Conservation (phyloP, 164 flowering plant genomes). For the Nymphaea thermarum region DNA sequence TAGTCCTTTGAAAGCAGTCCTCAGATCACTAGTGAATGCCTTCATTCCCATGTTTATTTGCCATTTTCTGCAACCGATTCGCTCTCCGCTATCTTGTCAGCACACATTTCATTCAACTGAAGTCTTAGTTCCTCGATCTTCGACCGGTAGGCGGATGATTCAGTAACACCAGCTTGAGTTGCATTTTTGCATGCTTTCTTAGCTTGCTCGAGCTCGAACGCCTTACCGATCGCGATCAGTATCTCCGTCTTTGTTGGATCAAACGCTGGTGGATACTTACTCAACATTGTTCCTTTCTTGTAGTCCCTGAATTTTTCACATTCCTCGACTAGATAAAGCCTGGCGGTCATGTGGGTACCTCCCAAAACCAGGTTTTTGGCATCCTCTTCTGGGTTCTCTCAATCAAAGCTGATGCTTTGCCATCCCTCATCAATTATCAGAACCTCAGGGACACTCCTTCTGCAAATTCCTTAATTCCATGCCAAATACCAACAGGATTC, state of each 20-base stretch:
- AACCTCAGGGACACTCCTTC: slow-evolving; percentile 53
- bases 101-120: slow-evolving; percentile 26
- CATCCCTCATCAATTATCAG: slow-evolving; percentile 85
- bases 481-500: slow-evolving; percentile 61
- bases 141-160: slow-evolving; percentile 24
- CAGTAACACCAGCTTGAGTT: slow-evolving; percentile 24
- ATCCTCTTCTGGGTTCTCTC: slow-evolving; percentile 38
- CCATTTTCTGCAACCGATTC: slow-evolving; percentile 1
- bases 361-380: slow-evolving; percentile 61
- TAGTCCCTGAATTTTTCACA: slow-evolving; percentile 56
- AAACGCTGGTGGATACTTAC: slow-evolving; percentile 29
- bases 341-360: slow-evolving; percentile 75
- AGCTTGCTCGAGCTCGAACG: slow-evolving; percentile 53
- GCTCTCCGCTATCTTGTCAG: slow-evolving; percentile 9
- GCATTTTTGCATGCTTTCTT: slow-evolving; percentile 40
- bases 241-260: slow-evolving; percentile 49
- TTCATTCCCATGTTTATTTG: slow-evolving; percentile 35
- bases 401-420: slow-evolving; percentile 63
- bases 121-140: slow-evolving; percentile 23
- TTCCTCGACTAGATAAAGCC: slow-evolving; percentile 55
- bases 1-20: slow-evolving; percentile 45
- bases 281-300: slow-evolving; percentile 36
- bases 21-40: slow-evolving; percentile 65
- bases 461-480: slow-evolving; percentile 51
- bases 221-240: slow-evolving; percentile 51